phyloP scores from a whole-genome alignment of 1,284 basidiomycete species.

The Cystobasidium sp. region DNA sequence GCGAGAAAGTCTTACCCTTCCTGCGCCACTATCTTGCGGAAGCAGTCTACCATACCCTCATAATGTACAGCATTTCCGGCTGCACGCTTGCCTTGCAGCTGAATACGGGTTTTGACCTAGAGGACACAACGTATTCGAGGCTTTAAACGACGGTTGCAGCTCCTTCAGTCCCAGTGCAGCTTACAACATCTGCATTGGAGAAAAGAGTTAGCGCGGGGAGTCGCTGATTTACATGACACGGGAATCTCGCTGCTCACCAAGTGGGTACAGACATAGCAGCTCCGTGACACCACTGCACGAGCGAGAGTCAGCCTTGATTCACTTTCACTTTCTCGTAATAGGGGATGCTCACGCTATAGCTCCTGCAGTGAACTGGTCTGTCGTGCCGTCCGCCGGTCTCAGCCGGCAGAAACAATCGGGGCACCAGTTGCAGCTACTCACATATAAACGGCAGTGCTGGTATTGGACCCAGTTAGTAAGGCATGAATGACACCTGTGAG shows the following conservation, averaged over 20 bases:
- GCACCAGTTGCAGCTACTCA: conserved; percentile 7
- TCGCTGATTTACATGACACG: neutral
- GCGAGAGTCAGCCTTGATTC: conserved; percentile 1
- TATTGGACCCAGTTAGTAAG: neutral
- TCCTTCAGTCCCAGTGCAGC: conserved; percentile 1
- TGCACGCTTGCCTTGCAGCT: conserved; percentile 79
- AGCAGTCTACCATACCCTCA: conserved; percentile 75
- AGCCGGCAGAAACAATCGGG: neutral
- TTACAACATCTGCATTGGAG: conserved; percentile 1
- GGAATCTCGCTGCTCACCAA: conserved; percentile 65
- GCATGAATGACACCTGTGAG: neutral
- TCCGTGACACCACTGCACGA: conserved; percentile 64
- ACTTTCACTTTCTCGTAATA: conserved; percentile 58
- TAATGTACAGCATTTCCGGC: conserved; percentile 60
- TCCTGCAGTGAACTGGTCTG: conserved; percentile 80
- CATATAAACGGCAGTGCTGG: conserved; percentile 53
- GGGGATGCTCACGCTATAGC: conserved; percentile 67
- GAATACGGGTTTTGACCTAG: conserved; percentile 93
- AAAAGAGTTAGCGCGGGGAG: neutral
- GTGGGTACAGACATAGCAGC: conserved; percentile 88
- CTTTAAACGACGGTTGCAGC: neutral
- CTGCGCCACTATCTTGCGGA: conserved; percentile 74
- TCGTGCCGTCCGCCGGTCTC: neutral
- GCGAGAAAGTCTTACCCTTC: conserved; percentile 70
- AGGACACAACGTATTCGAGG: conserved; percentile 4